These are phyloP conservation scores for Marsdenia floribunda DNA, from an alignment of 257 asterid genomes.

Conservation along the genomic window DNA sequence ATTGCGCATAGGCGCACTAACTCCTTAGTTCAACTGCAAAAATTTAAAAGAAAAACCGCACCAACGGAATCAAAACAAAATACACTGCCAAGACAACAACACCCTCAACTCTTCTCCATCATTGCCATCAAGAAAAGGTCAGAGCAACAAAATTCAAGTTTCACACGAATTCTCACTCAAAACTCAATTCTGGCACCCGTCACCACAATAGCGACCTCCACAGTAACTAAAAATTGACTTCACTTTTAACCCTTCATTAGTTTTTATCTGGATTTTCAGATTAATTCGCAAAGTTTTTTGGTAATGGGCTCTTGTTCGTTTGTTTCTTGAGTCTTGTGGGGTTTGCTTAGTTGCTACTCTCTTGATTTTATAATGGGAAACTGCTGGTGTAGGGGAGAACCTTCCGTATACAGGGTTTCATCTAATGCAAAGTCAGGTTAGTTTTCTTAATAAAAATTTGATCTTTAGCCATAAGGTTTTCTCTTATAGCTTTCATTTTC, in stretches of 20 bases:
- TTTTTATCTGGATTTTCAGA: constrained; percentile 5
- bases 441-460: constrained; percentile 10
- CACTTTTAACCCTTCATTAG: constrained; percentile 9
- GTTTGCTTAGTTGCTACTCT: constrained; percentile 17
- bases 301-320: constrained; percentile 16
- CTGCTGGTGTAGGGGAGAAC: constrained; percentile 52
- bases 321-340: constrained; percentile 24
- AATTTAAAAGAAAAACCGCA: constrained; percentile 26
- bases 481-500: background rate
- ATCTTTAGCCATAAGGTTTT: background rate
- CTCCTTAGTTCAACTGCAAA: constrained; percentile 6
- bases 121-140: constrained; percentile 25
- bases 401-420: constrained; percentile 47
- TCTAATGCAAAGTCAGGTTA: constrained; percentile 68
- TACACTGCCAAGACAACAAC: constrained; percentile 9
- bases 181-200: constrained; percentile 6
- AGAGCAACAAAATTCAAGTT: constrained; percentile 12
- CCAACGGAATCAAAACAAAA: constrained; percentile 17
- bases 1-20: constrained; percentile 34
- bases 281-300: constrained; percentile 8
- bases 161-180: constrained; percentile 8
- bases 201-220: background rate
- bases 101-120: constrained; percentile 25
- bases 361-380: constrained; percentile 53
- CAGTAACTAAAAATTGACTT: background rate